phyloP scores from a whole-genome alignment of 106 monocot genomes.

The Ottelia alismoides region DNA sequence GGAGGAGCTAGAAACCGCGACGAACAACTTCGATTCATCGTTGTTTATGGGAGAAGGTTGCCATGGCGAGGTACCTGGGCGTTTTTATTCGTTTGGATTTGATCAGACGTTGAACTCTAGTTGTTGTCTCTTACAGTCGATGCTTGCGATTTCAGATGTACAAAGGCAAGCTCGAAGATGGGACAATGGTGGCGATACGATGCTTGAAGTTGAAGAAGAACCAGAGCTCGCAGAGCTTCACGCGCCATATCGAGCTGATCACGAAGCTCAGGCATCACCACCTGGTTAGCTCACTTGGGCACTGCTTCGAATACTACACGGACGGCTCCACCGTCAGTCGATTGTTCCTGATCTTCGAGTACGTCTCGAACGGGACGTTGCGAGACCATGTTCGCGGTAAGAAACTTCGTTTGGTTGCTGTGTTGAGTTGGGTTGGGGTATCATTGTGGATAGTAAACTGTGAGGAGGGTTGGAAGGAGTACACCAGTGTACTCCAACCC shows the following conservation, averaged over 20 bases:
- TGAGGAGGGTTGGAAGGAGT: too few species aligned
- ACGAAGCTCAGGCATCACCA: slow-evolving; percentile 92
- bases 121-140: too few species aligned
- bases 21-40: too few species aligned
- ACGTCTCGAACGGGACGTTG: slow-evolving; percentile 68
- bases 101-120: too few species aligned
- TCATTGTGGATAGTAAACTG: too few species aligned
- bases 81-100: too few species aligned
- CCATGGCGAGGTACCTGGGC: too few species aligned
- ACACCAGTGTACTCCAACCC: too few species aligned
- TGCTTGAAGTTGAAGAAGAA: slow-evolving; percentile 67
- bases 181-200: slow-evolving; percentile 59
- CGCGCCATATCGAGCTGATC: slow-evolving; percentile 65
- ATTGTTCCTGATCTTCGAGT: slow-evolving; percentile 79
- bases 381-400: slow-evolving; percentile 68
- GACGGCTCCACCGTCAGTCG: slow-evolving; percentile 71
- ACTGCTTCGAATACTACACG: slow-evolving; percentile 78
- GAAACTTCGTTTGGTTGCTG: too few species aligned
- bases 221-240: slow-evolving; percentile 49
- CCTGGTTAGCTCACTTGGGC: slow-evolving; percentile 83
- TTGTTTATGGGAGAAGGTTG: too few species aligned
- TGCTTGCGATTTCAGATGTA: slow-evolving; percentile 73
- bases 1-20: too few species aligned
- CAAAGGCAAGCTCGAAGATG: slow-evolving; percentile 64
- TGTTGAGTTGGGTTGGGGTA: too few species aligned